Percentiles rank a stretch among this genome's conserved stretches.
phyloP scores from a whole-genome alignment of 2,329 filamentous ascomycete species.

The Pseudohalonectria lignicola region DNA sequence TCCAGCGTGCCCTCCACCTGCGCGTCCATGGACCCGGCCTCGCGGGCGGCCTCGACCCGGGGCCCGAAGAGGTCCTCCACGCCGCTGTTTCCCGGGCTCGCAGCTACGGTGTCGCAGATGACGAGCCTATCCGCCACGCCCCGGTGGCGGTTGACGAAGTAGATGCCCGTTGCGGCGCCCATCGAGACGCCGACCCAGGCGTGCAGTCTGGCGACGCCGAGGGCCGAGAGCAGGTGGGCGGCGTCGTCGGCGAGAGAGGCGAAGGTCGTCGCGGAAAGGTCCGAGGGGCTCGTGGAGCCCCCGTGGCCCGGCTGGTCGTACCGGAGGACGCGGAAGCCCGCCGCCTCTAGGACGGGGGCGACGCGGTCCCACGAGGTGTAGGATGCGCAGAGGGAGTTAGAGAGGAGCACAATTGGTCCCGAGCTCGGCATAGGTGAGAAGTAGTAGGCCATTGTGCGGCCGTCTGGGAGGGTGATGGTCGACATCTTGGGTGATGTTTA shows the following conservation, averaged over 20 bases:
- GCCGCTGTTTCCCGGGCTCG: slow-evolving; percentile 24
- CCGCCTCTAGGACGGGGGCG: slow-evolving; percentile 18
- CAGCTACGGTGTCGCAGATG: slow-evolving; percentile 27
- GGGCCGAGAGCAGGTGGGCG: slow-evolving; percentile 18
- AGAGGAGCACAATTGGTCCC: slow-evolving; percentile 23
- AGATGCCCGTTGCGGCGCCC: slow-evolving; percentile 27
- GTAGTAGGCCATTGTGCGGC: slow-evolving; percentile 11
- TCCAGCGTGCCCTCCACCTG: slow-evolving; percentile 21
- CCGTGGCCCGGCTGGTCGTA: slow-evolving; percentile 33
- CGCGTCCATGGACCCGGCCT: slow-evolving; percentile 18
- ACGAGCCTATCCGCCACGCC: slow-evolving; percentile 24
- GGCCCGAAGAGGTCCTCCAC: slow-evolving; percentile 22
- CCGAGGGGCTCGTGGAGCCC: slow-evolving; percentile 19
- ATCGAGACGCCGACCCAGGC: slow-evolving; percentile 34
- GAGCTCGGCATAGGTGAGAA: slow-evolving; percentile 13
- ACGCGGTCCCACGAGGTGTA: slow-evolving; percentile 27
- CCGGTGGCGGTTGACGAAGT: slow-evolving; percentile 25
- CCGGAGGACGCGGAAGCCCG: slow-evolving; percentile 27
- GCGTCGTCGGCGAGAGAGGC: slow-evolving; percentile 25
- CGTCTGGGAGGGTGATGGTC: slow-evolving; percentile 5
- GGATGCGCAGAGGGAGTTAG: slow-evolving; percentile 26
- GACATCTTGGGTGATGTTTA: slow-evolving; percentile 4
- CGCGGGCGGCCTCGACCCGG: slow-evolving; percentile 20
- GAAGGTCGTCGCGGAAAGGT: slow-evolving; percentile 24
- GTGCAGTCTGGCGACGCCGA: slow-evolving; percentile 19